Base-by-base conservation (phyloP, 768 basidiomycete genomes). In the Suillus americanus region DNA sequence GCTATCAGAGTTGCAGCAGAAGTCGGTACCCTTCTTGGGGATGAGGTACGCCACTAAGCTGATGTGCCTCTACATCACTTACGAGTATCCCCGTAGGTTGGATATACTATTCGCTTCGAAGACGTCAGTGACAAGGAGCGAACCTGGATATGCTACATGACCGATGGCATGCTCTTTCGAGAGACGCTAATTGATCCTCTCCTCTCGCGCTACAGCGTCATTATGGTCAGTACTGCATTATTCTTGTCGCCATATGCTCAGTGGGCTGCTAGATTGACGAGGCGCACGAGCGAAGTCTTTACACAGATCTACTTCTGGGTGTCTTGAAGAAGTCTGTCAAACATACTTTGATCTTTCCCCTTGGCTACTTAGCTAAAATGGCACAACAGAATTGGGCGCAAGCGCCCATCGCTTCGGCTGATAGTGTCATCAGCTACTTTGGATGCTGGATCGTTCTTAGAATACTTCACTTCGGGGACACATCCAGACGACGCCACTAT, bases 141-240 rank as follows among this genome's bases (percentile, higher is more conserved):
- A 61, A 99, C 97, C 2, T 85, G 93, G 33, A 93, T 99, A 74
- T 84, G 95, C 48, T 99, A 99, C 76, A 85, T 99, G 86, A 99
- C 97, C 38, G 97, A 99, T 75, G 97, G 97, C 53, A 96, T 99
- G 89, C 87, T 99, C 43, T 98, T 99, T 75, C 87, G 96, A 65
- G 96, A 98, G 78, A 90, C 90, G 28, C 84, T 98, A 70, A 81
- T 95, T 43, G 97, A 99, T 73, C 97, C 97, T 20, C 77, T 98
- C 35, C 82, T 99, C 60, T 94, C 90, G 73, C 88, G 90, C 30
- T 98, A 96, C 72, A 97, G 94, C 71, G 94, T 95, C 12, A 91
- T 99, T 66, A 99, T 99, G 95, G 95, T 91, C 68, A 56, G 82
- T 74, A 64, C 5, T 20, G 30, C 1, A 13, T 25, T 63, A 20